Conservation (phyloP, 805 yeast species). For the Metschnikowia henanensis region DNA sequence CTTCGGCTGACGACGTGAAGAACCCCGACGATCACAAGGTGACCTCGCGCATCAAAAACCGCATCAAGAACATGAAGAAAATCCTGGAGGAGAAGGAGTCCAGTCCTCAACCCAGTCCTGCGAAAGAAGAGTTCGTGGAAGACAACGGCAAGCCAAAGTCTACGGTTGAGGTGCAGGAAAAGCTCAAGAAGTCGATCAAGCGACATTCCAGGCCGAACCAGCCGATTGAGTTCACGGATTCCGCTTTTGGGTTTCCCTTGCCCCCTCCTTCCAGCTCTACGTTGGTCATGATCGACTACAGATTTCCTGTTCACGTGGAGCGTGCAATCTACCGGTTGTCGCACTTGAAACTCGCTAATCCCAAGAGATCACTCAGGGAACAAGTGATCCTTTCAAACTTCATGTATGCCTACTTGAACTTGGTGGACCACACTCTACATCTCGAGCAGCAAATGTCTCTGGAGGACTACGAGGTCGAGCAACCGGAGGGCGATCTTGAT, state of each 20-base stretch:
- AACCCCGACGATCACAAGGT: constrained; percentile 12
- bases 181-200: constrained; percentile 41
- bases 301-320: constrained; percentile 94
- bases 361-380: constrained; percentile 85
- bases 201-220: constrained; percentile 44
- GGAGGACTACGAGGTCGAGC: constrained; percentile 17
- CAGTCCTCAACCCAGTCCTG: constrained; percentile 1
- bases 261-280: constrained; percentile 81
- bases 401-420: constrained; percentile 95
- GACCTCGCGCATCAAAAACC: constrained; percentile 16
- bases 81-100: constrained; percentile 3
- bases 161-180: constrained; percentile 43
- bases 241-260: constrained; percentile 85
- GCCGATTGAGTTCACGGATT: constrained; percentile 57
- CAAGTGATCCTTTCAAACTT: constrained; percentile 93
- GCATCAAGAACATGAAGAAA: constrained; percentile 18
- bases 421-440: constrained; percentile 89
- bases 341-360: constrained; percentile 91
- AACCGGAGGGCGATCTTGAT: constrained; percentile 18
- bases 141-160: constrained; percentile 29
- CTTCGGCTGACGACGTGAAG: constrained; percentile 7
- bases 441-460: constrained; percentile 55
- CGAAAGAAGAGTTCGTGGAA: constrained; percentile 8
- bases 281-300: constrained; percentile 73
- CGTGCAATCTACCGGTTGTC: constrained; percentile 92